Percentiles rank a stretch among this genome's conserved stretches.
Evolutionary conservation across 208 protist genomes (phyloP).

Genomic region (Leptomonas seymouri): DNA sequence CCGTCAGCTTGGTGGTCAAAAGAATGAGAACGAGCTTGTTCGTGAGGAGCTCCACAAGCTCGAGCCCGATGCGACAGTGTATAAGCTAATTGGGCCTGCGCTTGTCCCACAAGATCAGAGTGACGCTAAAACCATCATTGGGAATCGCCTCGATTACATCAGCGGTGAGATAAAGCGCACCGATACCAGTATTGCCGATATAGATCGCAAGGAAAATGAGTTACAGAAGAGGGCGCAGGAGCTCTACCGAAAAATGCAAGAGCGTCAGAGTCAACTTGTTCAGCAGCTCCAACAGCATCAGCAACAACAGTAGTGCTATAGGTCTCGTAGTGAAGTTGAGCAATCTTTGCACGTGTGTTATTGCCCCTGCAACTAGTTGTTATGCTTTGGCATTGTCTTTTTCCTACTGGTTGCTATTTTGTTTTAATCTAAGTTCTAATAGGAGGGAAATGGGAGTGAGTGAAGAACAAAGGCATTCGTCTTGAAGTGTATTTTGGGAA

Average conservation of each 20-base stretch:
- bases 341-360: no score
- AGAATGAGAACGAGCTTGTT: slow-evolving; percentile 96
- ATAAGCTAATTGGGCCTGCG: slow-evolving; percentile 95
- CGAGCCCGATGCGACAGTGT: slow-evolving; percentile 90
- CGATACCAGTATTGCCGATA: slow-evolving; percentile 76
- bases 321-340: background rate
- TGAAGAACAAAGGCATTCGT: no score
- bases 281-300: slow-evolving; percentile 71
- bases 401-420: no score
- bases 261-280: slow-evolving; percentile 64
- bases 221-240: slow-evolving; percentile 77
- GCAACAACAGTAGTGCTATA: slow-evolving; percentile 15
- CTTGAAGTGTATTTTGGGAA: no score
- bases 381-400: no score
- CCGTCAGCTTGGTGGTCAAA: slow-evolving; percentile 91
- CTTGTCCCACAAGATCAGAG: slow-evolving; percentile 92
- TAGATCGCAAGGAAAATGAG: slow-evolving; percentile 80
- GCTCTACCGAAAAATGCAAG: slow-evolving; percentile 87
- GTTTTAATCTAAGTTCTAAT: no score
- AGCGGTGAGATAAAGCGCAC: slow-evolving; percentile 87
- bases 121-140: slow-evolving; percentile 92
- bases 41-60: slow-evolving; percentile 92
- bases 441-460: no score
- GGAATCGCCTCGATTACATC: slow-evolving; percentile 94
- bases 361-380: no score